Base-by-base conservation (phyloP, 139 green algal genomes). In the Chlamydomonas urium region DNA sequence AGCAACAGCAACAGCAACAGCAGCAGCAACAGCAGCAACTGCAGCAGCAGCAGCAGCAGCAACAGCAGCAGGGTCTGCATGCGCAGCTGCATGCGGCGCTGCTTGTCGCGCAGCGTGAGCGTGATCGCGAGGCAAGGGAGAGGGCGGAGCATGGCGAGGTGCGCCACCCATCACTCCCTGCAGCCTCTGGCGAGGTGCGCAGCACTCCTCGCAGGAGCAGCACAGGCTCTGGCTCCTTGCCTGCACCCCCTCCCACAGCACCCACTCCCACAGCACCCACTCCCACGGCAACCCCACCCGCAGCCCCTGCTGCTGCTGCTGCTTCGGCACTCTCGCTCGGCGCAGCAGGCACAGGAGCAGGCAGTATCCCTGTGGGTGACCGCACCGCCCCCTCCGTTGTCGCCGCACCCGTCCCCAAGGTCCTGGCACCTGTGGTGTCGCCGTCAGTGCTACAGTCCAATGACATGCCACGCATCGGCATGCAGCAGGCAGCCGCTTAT, bases 21-120 rank as follows among this genome's bases (percentile, higher is more conserved):
- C 53, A 63, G 53, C 53, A 63, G 53, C 45, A 56, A 21, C 45
- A 56, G 45, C 45, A 26, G 45, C 45, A 56, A 17, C 45, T 56
- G 45, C 45, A 56, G 45, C 45, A 21, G 17, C 45, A 56, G 17
- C 45, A 56, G 21, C 17, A 56, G 45, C 45, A 56, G 45, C 45
- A 17, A 56, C 45, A 56, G 21, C 45, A 56, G 45, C 17, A 56
- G 45, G 45, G 45, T 21, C 45, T 50, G 42, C 42, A 8, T 50
- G 42, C 14, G 42, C 8, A 50, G 42, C 42, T 24, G 42, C 10
- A 50, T 50, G 10, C 42, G 14, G 8, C 10, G 8, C 10, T 50
- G 8, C 10, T 14, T 8, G 10, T 24, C 10, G 42, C 42, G 42
- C 14, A 8, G 10, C 14, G 42, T 14, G 42, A 50, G 8, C 10